Evolutionary conservation across 2,329 filamentous ascomycete species (phyloP).

Genomic region (Camptophora hylomeconis): DNA sequence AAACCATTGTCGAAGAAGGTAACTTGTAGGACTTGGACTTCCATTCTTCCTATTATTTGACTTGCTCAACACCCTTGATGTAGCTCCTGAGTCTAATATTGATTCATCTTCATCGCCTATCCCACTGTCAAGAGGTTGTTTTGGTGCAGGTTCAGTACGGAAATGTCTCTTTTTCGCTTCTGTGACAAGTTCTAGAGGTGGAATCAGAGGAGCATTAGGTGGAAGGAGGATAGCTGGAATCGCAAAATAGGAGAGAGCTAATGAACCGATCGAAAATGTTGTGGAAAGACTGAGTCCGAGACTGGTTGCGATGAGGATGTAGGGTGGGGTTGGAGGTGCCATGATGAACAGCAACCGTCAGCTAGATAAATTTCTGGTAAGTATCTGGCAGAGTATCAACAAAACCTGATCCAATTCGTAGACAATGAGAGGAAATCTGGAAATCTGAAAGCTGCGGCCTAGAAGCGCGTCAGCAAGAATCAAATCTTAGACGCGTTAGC

Average conservation of each 20-base stretch:
- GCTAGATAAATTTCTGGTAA: no score
- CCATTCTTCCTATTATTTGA: neutral
- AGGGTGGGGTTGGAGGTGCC: constrained; percentile 2
- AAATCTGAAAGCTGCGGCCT: no score
- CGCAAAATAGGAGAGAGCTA: constrained; percentile 3
- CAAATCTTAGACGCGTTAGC: no score
- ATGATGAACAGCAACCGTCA: no score
- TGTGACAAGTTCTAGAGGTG: constrained; percentile 4
- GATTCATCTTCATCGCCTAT: constrained; percentile 3
- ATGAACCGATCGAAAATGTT: constrained; percentile 4
- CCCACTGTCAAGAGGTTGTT: constrained; percentile 4
- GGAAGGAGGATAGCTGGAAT: constrained; percentile 6
- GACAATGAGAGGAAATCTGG: no score
- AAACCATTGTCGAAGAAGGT: constrained; percentile 6
- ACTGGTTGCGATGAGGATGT: constrained; percentile 1
- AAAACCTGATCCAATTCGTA: no score
- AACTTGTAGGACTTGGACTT: constrained; percentile 1
- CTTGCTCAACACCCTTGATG: neutral
- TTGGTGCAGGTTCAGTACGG: constrained; percentile 2
- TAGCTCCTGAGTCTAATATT: constrained; percentile 3
- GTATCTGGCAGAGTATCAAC: no score
- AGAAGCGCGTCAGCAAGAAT: no score
- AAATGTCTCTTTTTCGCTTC: constrained; percentile 1
- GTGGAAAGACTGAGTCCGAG: constrained; percentile 4
- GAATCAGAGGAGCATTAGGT: constrained; percentile 3